Base-by-base conservation (phyloP, 176 grass and related monocot genomes). In the Cenchrus purpureus region DNA sequence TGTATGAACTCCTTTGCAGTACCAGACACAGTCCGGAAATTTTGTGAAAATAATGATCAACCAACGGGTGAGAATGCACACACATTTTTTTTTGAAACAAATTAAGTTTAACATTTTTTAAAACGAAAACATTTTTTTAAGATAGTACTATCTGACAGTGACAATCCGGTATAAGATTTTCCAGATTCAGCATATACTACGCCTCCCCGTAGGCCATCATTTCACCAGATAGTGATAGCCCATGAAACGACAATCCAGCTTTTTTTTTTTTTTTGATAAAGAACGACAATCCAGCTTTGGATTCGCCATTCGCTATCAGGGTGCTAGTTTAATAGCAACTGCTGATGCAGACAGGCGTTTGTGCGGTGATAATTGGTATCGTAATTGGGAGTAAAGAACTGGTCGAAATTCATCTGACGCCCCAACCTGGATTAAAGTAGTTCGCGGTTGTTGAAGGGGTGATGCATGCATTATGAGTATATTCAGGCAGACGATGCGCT, bases 281-380 rank as follows among this genome's bases (percentile, higher is more conserved):
- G n/a, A 82, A 28, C 50, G 78, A 65, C 69, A 86, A 86, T 76
- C 78, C 15, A 82, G 72, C 78, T 82, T 77, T 77, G 77, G 83
- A 90, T 86, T 50, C 4, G 56, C 78, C 74, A 56, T 5, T 82
- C 72, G 6, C 71, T 82, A 13, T 86, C 83, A 71, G 19, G 46
- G 53, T 61, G 58, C 73, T 80, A 32, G 68, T 69, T 78, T 74
- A 81, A 65, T 67, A 81, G 10, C 6, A 62, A 62, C 22, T 11
- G n/a, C 58, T 2, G 68, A 86, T 28, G 20, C 32, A 12, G 54
- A 71, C 29, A 68, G 57, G 57, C 20, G 13, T 81, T 81, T 78
- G 63, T 9, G 73, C 75, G 67, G 69, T 84, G 81, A 9, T 78
- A 45, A 17, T 17, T 45, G 63, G 15, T 70, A 48, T 74, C 68